A percentile compares a stretch with the other conserved stretches of the same genome.
Conservation (phyloP, 345 rosid species). For the Turnera subulata region DNA sequence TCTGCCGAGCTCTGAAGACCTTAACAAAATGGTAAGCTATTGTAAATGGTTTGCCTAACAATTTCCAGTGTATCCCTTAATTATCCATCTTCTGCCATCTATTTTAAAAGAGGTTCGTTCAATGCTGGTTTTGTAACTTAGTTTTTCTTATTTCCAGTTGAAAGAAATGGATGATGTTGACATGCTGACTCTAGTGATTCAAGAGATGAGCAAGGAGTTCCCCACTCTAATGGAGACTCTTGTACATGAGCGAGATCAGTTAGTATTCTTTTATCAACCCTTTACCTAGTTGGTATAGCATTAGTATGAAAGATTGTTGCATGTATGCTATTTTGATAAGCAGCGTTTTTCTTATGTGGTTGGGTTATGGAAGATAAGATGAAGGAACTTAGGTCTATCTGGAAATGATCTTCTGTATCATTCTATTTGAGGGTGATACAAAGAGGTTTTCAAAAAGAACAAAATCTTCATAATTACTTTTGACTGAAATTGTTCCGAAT, state of each 20-base stretch:
- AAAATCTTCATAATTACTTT: too few relatives aligned
- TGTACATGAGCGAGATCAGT: slow-evolving; percentile 97
- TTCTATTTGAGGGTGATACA: too few relatives aligned
- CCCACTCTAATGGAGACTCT: slow-evolving; percentile 94
- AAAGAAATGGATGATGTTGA: slow-evolving; percentile 91
- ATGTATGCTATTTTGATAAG: too few relatives aligned
- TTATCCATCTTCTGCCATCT: background rate
- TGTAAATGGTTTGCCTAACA: background rate
- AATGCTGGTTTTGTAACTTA: slow-evolving; percentile 14
- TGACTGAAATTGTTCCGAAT: too few relatives aligned
- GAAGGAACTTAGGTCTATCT: too few relatives aligned
- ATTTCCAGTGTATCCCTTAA: background rate
- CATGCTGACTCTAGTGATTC: slow-evolving; percentile 93
- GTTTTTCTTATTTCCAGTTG: slow-evolving; percentile 43
- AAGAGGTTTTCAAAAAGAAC: too few relatives aligned
- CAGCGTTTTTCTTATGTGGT: too few relatives aligned
- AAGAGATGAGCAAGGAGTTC: slow-evolving; percentile 96
- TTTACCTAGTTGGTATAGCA: background rate
- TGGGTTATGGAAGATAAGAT: too few relatives aligned
- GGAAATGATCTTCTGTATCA: too few relatives aligned
- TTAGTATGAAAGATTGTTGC: too few relatives aligned
- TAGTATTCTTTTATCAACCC: slow-evolving; percentile 34
- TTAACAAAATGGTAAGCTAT: slow-evolving; percentile 64
- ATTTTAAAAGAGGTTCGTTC: background rate
- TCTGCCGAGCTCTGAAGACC: slow-evolving; percentile 69